A percentile compares a stretch with the other conserved stretches of the same genome.
Conservation (phyloP, 2,329 filamentous ascomycete genomes). For the Capronia americana region DNA sequence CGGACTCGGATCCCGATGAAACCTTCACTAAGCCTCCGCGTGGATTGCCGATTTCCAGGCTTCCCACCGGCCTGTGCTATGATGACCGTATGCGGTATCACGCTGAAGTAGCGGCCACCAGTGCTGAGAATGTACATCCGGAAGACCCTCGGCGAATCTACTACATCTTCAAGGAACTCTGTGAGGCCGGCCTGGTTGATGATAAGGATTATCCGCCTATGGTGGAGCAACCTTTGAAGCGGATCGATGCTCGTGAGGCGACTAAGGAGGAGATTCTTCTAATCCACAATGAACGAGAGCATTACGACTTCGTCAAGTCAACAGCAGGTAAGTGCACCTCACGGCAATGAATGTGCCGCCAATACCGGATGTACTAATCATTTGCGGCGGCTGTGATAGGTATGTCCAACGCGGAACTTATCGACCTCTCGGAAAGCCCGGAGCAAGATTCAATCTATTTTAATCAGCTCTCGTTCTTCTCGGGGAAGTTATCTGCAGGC, state of each 20-base stretch:
- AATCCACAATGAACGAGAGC: constrained; percentile 76
- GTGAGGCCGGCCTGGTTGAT: constrained; percentile 78
- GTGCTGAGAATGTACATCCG: constrained; percentile 78
- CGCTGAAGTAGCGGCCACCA: constrained; percentile 74
- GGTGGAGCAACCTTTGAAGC: constrained; percentile 62
- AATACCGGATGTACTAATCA: neutral
- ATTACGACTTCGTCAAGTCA: constrained; percentile 73
- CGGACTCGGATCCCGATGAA: constrained; percentile 43
- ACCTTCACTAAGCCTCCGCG: constrained; percentile 44
- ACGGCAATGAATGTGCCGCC: neutral
- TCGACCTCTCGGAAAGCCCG: constrained; percentile 64
- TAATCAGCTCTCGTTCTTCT: constrained; percentile 79
- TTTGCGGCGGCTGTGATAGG: constrained; percentile 43
- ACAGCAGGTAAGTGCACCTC: constrained; percentile 48
- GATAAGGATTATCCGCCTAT: constrained; percentile 56
- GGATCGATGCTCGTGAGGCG: constrained; percentile 80
- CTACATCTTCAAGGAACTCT: constrained; percentile 89
- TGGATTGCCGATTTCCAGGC: constrained; percentile 54
- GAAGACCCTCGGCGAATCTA: constrained; percentile 93
- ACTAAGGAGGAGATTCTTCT: constrained; percentile 79
- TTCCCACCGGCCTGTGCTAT: constrained; percentile 82
- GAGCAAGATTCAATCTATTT: constrained; percentile 81
- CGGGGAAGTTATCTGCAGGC: constrained; percentile 82
- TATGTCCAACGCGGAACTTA: constrained; percentile 66
- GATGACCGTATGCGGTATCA: constrained; percentile 96